These are phyloP conservation scores for Gossypium ekmanianum DNA, from an alignment of 345 rosid genomes.

Conservation along the genomic window DNA sequence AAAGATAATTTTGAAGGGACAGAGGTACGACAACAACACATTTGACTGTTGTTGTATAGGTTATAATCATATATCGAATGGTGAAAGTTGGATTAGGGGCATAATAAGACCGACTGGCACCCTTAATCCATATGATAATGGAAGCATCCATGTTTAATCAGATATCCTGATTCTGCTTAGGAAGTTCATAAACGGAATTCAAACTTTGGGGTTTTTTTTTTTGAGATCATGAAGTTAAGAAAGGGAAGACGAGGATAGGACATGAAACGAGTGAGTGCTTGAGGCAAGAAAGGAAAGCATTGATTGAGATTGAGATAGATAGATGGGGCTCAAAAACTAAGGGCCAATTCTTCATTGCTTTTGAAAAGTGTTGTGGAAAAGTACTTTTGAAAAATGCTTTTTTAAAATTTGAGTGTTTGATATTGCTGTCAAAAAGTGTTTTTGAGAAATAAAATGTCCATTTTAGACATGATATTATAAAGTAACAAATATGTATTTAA, in stretches of 20 bases:
- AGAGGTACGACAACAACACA: background rate
- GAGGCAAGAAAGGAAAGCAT: conserved; percentile 10
- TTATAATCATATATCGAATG: background rate
- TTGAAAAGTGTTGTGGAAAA: too few species aligned
- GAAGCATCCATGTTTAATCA: conserved; percentile 16
- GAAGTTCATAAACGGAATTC: too few species aligned
- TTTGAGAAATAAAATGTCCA: too few species aligned
- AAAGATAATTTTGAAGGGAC: too few species aligned
- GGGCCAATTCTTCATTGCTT: too few species aligned
- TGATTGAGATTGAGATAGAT: background rate
- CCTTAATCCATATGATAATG: background rate
- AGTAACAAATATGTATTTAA: too few species aligned
- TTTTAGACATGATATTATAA: too few species aligned
- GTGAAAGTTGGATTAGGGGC: background rate
- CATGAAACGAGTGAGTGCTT: background rate
- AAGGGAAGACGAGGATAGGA: background rate
- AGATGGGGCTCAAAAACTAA: background rate
- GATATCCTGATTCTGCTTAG: too few species aligned
- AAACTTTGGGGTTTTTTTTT: too few species aligned
- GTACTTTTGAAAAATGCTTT: too few species aligned
- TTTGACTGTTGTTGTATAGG: background rate
- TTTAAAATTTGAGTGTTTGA: too few species aligned
- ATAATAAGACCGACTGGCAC: background rate
- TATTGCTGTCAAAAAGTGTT: too few species aligned
- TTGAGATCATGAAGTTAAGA: background rate